Evolutionary conservation across 176 grass and related monocot genomes (phyloP).

Genomic region (Triticum monococcum): DNA sequence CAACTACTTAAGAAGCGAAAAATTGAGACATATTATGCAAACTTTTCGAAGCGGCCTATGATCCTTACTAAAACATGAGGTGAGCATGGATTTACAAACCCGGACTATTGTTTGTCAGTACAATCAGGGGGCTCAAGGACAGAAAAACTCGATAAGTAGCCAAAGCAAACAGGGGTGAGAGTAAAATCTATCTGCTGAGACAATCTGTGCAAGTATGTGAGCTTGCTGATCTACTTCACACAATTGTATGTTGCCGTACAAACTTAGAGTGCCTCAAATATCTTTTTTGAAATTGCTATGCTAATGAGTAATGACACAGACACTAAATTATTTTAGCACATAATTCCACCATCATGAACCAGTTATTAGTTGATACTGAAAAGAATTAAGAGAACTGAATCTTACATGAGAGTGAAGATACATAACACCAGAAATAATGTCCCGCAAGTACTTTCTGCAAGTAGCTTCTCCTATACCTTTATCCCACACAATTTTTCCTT

Average conservation of each 20-base stretch:
- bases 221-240: neutral
- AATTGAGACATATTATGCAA: neutral
- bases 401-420: constrained; percentile 96
- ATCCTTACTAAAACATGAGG: neutral
- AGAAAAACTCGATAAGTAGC: neutral
- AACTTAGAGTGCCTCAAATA: neutral
- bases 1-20: too few species aligned
- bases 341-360: neutral
- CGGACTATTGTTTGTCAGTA: neutral
- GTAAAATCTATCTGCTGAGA: neutral
- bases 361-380: neutral
- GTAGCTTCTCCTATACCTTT: constrained; percentile 66
- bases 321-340: neutral
- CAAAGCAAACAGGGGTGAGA: neutral
- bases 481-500: constrained; percentile 72
- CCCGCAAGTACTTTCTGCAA: constrained; percentile 68
- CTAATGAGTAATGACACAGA: neutral
- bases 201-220: neutral
- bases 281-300: neutral
- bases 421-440: constrained; percentile 75
- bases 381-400: neutral
- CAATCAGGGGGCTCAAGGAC: neutral
- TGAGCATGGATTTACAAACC: neutral
- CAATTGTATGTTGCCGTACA: neutral
- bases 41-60: neutral